These are phyloP conservation scores for Lichtheimia hyalospora DNA, from an alignment of 371 early-diverging fungal species.

Conservation along the genomic window DNA sequence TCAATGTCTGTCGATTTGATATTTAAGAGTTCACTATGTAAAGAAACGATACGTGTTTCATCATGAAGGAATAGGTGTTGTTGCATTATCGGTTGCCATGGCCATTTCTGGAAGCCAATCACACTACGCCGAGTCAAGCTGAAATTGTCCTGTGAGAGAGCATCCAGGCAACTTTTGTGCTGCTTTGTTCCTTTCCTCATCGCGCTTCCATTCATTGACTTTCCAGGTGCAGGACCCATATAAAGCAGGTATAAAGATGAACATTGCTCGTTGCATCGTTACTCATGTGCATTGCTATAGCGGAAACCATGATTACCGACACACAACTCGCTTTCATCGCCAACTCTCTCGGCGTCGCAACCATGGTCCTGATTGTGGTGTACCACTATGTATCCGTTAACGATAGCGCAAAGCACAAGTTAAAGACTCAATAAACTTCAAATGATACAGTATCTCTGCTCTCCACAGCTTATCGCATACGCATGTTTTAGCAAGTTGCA, in stretches of 20 bases:
- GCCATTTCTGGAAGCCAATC: neutral
- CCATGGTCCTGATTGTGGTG: constrained; percentile 59
- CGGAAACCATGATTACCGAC: constrained; percentile 48
- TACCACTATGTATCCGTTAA: constrained; percentile 62
- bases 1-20: too few relatives aligned
- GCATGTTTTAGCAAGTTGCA: neutral
- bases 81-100: too few relatives aligned
- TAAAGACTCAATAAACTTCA: constrained; percentile 2
- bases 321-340: constrained; percentile 57
- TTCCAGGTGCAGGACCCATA: neutral
- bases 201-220: neutral
- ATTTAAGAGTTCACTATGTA: too few relatives aligned
- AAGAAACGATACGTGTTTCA: too few relatives aligned
- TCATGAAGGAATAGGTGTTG: too few relatives aligned
- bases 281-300: too few relatives aligned
- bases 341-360: constrained; percentile 54
- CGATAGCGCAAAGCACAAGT: constrained; percentile 11
- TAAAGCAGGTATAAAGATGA: too few relatives aligned
- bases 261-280: too few relatives aligned
- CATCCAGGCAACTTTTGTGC: neutral
- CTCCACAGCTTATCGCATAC: neutral
- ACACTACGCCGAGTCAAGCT: neutral
- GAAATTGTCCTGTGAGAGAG: neutral
- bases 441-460: neutral
- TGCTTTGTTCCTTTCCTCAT: neutral